Evolutionary conservation across 176 grass and related monocot genomes (phyloP).

Genomic region (Musa schizocarpa): DNA sequence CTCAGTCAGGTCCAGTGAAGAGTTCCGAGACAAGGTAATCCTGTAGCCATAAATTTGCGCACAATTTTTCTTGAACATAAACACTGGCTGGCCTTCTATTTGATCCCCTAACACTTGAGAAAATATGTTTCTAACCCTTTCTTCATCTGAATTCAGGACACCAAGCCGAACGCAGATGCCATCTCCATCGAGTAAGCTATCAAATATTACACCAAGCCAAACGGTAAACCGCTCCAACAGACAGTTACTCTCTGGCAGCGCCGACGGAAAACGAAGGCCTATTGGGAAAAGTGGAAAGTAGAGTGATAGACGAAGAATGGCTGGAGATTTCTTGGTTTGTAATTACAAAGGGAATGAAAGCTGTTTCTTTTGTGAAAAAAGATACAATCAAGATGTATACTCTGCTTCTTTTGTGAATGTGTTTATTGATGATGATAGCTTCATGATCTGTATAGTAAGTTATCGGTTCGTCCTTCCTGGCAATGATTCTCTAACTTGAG

Average conservation of each 20-base stretch:
- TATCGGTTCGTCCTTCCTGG: too few species aligned
- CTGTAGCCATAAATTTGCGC: background rate
- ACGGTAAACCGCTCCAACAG: background rate
- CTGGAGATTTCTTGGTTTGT: background rate
- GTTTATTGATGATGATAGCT: too few species aligned
- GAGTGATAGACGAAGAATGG: background rate
- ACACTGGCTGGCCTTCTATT: background rate
- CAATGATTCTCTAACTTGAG: too few species aligned
- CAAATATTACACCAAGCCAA: background rate
- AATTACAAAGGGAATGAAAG: background rate
- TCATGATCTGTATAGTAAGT: too few species aligned
- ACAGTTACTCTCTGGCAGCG: background rate
- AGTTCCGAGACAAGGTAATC: background rate
- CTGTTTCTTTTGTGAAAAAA: too few species aligned
- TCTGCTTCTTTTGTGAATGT: too few species aligned
- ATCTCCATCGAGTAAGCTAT: background rate
- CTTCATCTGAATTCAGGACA: background rate
- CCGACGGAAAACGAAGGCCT: background rate
- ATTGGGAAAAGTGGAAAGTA: slow-evolving; percentile 4
- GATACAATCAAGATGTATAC: too few species aligned
- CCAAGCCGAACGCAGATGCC: background rate
- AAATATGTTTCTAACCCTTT: background rate
- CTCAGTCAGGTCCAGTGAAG: slow-evolving; percentile 4
- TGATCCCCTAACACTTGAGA: too few species aligned
- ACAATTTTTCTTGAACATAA: too few species aligned